These are phyloP conservation scores for Kwoniella newhampshirensis DNA, from an alignment of 768 basidiomycete species.

Conservation along the genomic window DNA sequence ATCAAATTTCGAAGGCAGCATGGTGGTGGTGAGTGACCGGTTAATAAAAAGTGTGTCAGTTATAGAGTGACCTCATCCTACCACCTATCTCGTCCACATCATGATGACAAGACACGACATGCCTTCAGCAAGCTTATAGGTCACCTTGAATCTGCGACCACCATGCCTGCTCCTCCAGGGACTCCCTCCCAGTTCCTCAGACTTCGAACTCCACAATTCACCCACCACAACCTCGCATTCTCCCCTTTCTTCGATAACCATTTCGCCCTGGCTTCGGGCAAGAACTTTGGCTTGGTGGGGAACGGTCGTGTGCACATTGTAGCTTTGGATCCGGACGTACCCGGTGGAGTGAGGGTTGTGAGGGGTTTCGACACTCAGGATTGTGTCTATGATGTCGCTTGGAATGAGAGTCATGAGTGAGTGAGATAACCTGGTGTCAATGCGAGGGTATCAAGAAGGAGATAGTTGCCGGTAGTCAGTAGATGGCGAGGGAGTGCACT, in stretches of 20 bases:
- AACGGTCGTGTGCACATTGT: slow-evolving; percentile 74
- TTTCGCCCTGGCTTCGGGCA: slow-evolving; percentile 62
- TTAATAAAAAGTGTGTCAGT: too few species aligned
- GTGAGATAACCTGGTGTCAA: too few species aligned
- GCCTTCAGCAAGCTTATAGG: too few species aligned
- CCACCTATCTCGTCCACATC: too few species aligned
- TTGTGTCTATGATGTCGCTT: slow-evolving; percentile 83
- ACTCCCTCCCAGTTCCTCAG: slow-evolving; percentile 2
- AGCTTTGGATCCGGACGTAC: slow-evolving; percentile 18
- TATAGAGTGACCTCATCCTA: too few species aligned
- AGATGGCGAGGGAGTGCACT: too few species aligned
- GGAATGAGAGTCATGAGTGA: slow-evolving; percentile 81
- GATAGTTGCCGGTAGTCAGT: too few species aligned
- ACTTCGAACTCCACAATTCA: slow-evolving; percentile 43
- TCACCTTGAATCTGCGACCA: too few species aligned
- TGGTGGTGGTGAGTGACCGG: too few species aligned
- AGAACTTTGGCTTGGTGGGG: slow-evolving; percentile 92
- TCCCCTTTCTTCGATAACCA: slow-evolving; percentile 52
- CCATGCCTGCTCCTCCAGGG: too few species aligned
- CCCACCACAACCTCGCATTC: slow-evolving; percentile 51
- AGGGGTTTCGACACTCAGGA: slow-evolving; percentile 77
- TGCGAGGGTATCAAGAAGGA: too few species aligned
- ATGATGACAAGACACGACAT: too few species aligned
- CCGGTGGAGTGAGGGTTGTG: slow-evolving; percentile 34
- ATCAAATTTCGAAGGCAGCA: slow-evolving; percentile 10